phyloP scores from a whole-genome alignment of 768 basidiomycete species.

The Amanita inopinata region DNA sequence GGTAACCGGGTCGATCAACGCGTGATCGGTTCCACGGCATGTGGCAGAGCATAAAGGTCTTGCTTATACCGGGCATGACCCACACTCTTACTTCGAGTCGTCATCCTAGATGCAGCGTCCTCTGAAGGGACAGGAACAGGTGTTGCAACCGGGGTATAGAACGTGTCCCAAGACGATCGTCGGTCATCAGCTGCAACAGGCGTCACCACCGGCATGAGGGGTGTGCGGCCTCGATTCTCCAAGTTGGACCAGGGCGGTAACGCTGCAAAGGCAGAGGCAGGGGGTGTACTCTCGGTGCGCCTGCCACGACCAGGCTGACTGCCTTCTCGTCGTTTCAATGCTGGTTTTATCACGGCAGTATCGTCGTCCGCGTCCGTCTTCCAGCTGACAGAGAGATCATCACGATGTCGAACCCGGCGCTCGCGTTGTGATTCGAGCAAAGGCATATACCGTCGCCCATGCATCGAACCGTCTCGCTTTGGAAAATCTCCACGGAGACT shows the following conservation, averaged over 20 bases:
- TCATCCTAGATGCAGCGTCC: neutral
- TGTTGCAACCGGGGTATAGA: slow-evolving; percentile 1
- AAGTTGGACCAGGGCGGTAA: slow-evolving; percentile 2
- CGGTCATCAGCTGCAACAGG: no score
- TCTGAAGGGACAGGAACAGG: neutral
- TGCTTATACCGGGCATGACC: slow-evolving; percentile 1
- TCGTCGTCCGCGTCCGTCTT: no score
- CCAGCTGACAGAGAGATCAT: no score
- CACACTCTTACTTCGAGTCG: slow-evolving; percentile 7
- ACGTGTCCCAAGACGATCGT: no score
- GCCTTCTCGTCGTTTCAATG: neutral
- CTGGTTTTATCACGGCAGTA: no score
- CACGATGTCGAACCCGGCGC: no score
- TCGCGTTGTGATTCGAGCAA: neutral
- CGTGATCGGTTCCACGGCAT: neutral
- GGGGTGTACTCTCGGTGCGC: slow-evolving; percentile 5
- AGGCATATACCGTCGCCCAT: slow-evolving; percentile 12
- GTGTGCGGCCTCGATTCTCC: neutral
- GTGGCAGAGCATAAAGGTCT: slow-evolving; percentile 7
- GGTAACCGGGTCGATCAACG: no score
- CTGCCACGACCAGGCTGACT: neutral
- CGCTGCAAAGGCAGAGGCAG: neutral
- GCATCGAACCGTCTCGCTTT: slow-evolving; percentile 6
- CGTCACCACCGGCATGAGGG: neutral
- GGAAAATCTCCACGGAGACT: slow-evolving; percentile 7